A percentile compares a stretch with the other conserved stretches of the same genome.
Evolutionary conservation across 73 alveolate species (phyloP).

Genomic region (Symbiodinium pilosum): DNA sequence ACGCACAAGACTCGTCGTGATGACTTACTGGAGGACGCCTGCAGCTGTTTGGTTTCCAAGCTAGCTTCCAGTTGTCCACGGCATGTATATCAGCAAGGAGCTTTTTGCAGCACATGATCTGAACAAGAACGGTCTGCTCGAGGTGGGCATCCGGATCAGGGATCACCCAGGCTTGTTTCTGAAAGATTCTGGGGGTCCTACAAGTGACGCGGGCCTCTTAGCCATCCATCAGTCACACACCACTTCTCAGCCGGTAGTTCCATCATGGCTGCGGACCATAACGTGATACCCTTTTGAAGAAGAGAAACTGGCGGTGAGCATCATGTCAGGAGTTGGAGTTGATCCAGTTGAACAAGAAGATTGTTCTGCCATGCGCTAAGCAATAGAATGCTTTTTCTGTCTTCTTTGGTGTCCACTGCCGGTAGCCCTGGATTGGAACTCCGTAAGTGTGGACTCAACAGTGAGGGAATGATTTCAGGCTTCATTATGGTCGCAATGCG

Average conservation of each 20-base stretch:
- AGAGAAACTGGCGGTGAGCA: background rate
- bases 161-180: background rate
- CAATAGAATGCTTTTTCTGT: too few species aligned
- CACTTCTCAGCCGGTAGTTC: background rate
- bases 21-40: background rate
- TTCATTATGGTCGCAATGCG: slow-evolving; percentile 53
- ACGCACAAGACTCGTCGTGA: background rate
- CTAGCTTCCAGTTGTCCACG: too few species aligned
- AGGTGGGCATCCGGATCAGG: background rate
- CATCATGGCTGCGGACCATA: too few species aligned
- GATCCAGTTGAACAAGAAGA: slow-evolving; percentile 90
- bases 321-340: slow-evolving; percentile 38
- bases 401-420: too few species aligned
- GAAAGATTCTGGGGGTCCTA: background rate
- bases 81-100: background rate
- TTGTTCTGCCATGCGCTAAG: slow-evolving; percentile 19
- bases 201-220: too few species aligned
- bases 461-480: slow-evolving; percentile 11
- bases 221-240: too few species aligned
- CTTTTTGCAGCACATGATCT: slow-evolving; percentile 70
- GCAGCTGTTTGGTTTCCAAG: too few species aligned
- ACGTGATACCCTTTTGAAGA: too few species aligned
- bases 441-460: too few species aligned
- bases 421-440: too few species aligned
- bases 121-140: slow-evolving; percentile 82